Evolutionary conservation across 73 alveolate genomes (phyloP).

Genomic region (Uronychia binucleata): DNA sequence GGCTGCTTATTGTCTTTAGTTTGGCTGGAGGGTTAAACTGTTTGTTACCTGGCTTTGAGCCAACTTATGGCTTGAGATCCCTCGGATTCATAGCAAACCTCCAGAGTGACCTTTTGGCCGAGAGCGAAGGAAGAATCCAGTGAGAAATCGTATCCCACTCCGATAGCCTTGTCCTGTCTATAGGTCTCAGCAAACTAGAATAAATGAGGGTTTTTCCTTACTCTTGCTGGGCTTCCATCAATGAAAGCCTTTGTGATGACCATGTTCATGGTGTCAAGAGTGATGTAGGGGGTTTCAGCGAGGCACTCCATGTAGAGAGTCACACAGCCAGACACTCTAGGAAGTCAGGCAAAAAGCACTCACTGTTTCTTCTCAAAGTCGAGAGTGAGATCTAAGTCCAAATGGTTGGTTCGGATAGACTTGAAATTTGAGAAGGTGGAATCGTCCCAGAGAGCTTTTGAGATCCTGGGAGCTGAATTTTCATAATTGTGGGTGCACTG

Average conservation of each 20-base stretch:
- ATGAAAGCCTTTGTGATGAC: background rate
- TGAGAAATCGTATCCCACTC: background rate
- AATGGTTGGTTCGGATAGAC: slow-evolving; percentile 13
- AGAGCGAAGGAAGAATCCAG: background rate
- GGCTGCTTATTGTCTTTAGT: slow-evolving; percentile 67
- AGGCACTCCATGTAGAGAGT: background rate
- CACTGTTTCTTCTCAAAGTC: slow-evolving; percentile 22
- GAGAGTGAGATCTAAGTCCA: slow-evolving; percentile 33
- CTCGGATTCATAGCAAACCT: background rate
- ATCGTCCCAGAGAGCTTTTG: slow-evolving; percentile 17
- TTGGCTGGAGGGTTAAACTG: slow-evolving; percentile 62
- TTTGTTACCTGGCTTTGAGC: background rate
- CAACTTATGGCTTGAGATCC: background rate
- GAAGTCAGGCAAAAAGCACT: background rate
- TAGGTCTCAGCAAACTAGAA: no score
- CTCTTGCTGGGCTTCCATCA: background rate
- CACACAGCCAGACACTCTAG: slow-evolving; percentile 11
- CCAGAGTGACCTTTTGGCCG: background rate
- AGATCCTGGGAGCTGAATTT: no score
- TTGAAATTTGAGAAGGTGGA: slow-evolving; percentile 37
- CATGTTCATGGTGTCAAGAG: slow-evolving; percentile 1
- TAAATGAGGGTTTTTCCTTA: background rate
- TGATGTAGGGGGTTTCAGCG: slow-evolving; percentile 12
- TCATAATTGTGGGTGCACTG: no score
- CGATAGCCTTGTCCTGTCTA: no score